Evolutionary conservation across 257 asterid genomes (phyloP), one percentile per base, ranked within the genome.

Genomic region (Solanum gracilifrons): DNA sequence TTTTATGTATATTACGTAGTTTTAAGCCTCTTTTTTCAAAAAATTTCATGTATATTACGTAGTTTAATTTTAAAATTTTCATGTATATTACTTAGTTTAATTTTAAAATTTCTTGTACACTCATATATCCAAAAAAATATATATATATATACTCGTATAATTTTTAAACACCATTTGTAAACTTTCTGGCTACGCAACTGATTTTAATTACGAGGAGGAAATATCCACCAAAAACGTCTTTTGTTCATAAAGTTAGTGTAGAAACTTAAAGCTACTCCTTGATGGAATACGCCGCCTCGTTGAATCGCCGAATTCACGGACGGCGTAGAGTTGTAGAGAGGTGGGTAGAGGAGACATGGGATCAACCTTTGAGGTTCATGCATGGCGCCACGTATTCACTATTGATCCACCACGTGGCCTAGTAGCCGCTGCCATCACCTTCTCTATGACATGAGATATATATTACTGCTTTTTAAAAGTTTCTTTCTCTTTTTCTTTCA

Each of bases 341-440:
- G n/a, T 43, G 20, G 32, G 25, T 73, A 35, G 27, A 68, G 31
- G 31, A 7, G 66, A 7, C 13, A 5, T 5, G 6, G 41, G 84
- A 55, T 32, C 18, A 71, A 48, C 36, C 66, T 41, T 74, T 27
- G 32, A n/a, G 31, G 13, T 39, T 7, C 92, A 84, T 84, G 92
- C 88, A 88, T 31, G 75, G 36, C 43, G 88, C 90, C 89, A 86
- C 88, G 86, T 87, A 33, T 51, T 5, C 10, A 6, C 1, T 20
- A 3, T 4, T 20, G 13, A 25, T 21, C 4, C 1, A 33, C 37
- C 87, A 88, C 92, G 90, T 87, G 92, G 84, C 79, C 0, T 29
- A 86, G 39, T 27, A 75, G 5, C 62, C 51, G 83, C 88, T 66
- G 32, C 86, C 20, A 13, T 13, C 31, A 77, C 74, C 66, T 77